Evolutionary conservation across 257 asterid species (phyloP).

Genomic region (Fraxinus pennsylvanica): DNA sequence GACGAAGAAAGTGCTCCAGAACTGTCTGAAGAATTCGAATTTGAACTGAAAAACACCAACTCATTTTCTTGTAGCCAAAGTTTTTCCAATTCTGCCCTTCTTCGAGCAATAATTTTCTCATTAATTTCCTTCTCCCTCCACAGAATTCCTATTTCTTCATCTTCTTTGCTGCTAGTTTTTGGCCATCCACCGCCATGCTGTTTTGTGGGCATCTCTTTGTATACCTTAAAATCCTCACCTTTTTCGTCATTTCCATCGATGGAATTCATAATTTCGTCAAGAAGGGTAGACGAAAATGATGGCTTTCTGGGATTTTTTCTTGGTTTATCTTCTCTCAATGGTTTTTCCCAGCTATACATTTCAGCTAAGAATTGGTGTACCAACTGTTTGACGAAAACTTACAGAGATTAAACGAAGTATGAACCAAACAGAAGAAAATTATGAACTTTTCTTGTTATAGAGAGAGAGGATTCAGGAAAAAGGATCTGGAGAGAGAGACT

Average conservation of each 20-base stretch:
- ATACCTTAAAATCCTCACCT: slow-evolving; percentile 2
- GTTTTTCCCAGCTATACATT: slow-evolving; percentile 42
- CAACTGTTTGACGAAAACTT: neutral
- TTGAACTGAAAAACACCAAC: slow-evolving; percentile 41
- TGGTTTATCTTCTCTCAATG: slow-evolving; percentile 28
- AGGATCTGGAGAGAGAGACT: neutral
- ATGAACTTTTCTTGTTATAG: neutral
- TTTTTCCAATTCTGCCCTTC: slow-evolving; percentile 27
- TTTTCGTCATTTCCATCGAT: slow-evolving; percentile 46
- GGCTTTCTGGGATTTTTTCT: slow-evolving; percentile 41
- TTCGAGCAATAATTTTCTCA: slow-evolving; percentile 15
- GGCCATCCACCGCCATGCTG: slow-evolving; percentile 16
- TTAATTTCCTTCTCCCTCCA: slow-evolving; percentile 45
- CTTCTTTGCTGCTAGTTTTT: slow-evolving; percentile 20
- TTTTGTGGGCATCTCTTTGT: neutral
- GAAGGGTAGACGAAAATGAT: slow-evolving; percentile 71
- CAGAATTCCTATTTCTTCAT: slow-evolving; percentile 31
- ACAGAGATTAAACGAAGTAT: neutral
- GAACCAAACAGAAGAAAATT: neutral
- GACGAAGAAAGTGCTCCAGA: slow-evolving; percentile 57
- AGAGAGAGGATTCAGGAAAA: neutral
- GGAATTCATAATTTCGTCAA: slow-evolving; percentile 73
- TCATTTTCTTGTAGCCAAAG: slow-evolving; percentile 37
- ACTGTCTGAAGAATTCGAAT: slow-evolving; percentile 43
- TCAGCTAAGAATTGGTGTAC: neutral